phyloP scores from a whole-genome alignment of 139 green algal species.

The Coccomyxa sp. region DNA sequence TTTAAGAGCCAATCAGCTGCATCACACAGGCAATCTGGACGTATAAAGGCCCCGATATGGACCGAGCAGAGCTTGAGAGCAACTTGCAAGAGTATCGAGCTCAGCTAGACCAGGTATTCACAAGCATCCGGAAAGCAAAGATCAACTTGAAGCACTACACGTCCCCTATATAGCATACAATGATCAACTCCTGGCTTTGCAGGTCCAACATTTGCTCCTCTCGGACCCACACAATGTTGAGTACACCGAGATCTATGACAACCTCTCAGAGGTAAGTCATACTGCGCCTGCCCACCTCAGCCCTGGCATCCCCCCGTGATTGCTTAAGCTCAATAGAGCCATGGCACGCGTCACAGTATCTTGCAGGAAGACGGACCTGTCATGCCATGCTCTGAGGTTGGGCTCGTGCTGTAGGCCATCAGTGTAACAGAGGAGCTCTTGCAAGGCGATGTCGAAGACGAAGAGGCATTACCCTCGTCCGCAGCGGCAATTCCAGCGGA shows the following conservation, averaged over 20 bases:
- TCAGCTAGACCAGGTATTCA: slow-evolving; percentile 48
- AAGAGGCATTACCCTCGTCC: background rate
- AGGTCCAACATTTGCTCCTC: slow-evolving; percentile 74
- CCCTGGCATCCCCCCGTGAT: background rate
- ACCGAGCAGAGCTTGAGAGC: slow-evolving; percentile 32
- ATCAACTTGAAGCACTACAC: background rate
- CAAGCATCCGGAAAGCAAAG: background rate
- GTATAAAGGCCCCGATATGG: too few species aligned
- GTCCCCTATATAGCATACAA: background rate
- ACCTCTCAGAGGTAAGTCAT: slow-evolving; percentile 50
- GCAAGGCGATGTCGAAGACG: slow-evolving; percentile 33
- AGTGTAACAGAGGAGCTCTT: slow-evolving; percentile 69
- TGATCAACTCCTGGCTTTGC: background rate
- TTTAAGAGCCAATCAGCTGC: too few species aligned
- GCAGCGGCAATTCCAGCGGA: background rate
- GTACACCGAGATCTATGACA: slow-evolving; percentile 65
- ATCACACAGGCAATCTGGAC: too few species aligned
- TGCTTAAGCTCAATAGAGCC: background rate
- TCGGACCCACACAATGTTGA: slow-evolving; percentile 65
- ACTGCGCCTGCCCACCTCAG: background rate
- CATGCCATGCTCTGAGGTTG: too few species aligned
- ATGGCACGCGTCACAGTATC: background rate
- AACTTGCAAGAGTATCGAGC: slow-evolving; percentile 52
- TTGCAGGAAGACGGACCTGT: background rate
- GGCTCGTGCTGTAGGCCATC: slow-evolving; percentile 53